Conservation (phyloP, 352 stramenopile species). For the Pythium guiyangense region DNA sequence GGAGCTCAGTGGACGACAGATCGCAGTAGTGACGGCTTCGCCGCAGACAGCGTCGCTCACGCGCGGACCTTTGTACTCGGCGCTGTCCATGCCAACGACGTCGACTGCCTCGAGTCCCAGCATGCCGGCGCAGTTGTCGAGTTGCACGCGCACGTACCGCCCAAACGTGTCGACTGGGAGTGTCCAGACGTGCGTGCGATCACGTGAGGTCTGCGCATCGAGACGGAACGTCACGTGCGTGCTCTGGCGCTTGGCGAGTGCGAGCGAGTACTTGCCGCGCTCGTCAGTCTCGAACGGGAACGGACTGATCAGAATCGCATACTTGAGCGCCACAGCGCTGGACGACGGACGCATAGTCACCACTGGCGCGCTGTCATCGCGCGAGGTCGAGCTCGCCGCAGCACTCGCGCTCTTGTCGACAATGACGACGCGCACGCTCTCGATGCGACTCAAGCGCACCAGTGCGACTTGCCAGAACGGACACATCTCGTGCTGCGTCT, state of each 20-base stretch:
- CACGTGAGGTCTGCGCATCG: constrained; percentile 15
- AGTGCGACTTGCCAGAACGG: constrained; percentile 70
- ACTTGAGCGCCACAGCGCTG: constrained; percentile 21
- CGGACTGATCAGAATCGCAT: constrained; percentile 47
- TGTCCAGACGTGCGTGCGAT: constrained; percentile 29
- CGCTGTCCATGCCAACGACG: constrained; percentile 36
- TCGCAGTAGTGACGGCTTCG: constrained; percentile 47
- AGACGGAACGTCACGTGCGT: constrained; percentile 32
- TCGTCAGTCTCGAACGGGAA: constrained; percentile 54
- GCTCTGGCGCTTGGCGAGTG: constrained; percentile 46
- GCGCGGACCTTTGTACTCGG: constrained; percentile 45
- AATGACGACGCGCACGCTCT: constrained; percentile 32
- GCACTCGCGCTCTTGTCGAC: constrained; percentile 3
- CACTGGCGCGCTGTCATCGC: neutral
- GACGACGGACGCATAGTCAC: constrained; percentile 9
- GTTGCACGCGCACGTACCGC: constrained; percentile 53
- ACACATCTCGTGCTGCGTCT: constrained; percentile 73
- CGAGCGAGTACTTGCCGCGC: constrained; percentile 57
- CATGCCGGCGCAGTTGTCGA: constrained; percentile 47
- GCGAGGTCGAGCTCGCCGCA: neutral
- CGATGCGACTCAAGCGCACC: constrained; percentile 30
- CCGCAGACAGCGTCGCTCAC: constrained; percentile 53
- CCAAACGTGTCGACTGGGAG: constrained; percentile 52
- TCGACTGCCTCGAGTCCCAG: constrained; percentile 41
- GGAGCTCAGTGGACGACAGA: constrained; percentile 40